Base-by-base conservation (phyloP, 1,284 basidiomycete species). In the Austroboletus rostrupii region DNA sequence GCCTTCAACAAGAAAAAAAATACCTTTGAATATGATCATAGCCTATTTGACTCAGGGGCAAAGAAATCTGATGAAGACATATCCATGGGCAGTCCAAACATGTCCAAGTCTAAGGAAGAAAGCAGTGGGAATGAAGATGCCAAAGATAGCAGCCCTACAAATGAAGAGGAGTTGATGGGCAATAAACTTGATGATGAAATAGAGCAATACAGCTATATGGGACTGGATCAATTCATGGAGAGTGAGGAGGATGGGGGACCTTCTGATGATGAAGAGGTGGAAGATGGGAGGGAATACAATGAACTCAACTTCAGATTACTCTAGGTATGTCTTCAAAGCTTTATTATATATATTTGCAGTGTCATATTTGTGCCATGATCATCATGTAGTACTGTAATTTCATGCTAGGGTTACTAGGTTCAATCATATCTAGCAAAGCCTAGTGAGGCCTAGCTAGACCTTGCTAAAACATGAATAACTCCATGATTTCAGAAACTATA, bases 121-220 rank as follows among this genome's bases (percentile, higher is more conserved):
- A 43, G 37, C 3, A 11, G 37, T 1, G n/a, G 31, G 12, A 40
- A 46, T 11, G 40, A 41, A 5, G 26, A 31, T n/a, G 23, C n/a
- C 6, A 20, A 50, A 31, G 45, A 43, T 14, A 19, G 29, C n/a
- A 1, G 3, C 9, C 7, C n/a, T 1, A 5, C 35, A 37, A 42
- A 28, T 21, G 21, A 12, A 1, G n/a, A 29, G 16, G 13, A 37
- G 9, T 9, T 40, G 0, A 10, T 47, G 1, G 14, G 43, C 0
- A 26, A 54, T 0, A 23, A 55, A 9, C 37, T 54, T 0, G 14
- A 11, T 14, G 53, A 51, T 5, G 37, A 54, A 26, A 54, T 54
- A 53, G 43, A 57, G 0, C 35, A 51, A 19, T 49, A 31, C 29
- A 43, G 50, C 0, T 45, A 56, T 43, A 16, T 13, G 9, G 45